Conservation (phyloP, 768 basidiomycete species). For the Leccinum longicurvipes region DNA sequence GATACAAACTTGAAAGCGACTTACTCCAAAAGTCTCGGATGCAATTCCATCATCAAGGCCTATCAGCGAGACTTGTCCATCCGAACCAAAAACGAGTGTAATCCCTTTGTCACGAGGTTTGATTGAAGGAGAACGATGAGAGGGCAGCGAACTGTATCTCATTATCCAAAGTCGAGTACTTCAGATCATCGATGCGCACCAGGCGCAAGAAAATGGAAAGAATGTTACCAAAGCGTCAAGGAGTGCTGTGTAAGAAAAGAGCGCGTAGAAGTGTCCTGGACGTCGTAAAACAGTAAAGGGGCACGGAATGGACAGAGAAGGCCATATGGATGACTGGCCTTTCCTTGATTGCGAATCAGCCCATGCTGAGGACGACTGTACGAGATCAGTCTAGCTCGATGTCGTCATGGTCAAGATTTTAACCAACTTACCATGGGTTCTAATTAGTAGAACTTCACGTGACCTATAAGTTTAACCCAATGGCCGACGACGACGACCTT, state of each 20-base stretch:
- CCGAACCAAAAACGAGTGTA: slow-evolving; percentile 26
- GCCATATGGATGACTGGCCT: background rate
- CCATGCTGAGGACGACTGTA: slow-evolving; percentile 1
- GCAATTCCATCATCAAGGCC: slow-evolving; percentile 10
- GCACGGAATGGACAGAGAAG: background rate
- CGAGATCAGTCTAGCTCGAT: slow-evolving; percentile 3
- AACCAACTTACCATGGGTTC: background rate
- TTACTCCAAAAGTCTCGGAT: background rate
- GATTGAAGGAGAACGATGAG: slow-evolving; percentile 7
- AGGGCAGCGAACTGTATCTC: slow-evolving; percentile 10
- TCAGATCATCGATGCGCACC: slow-evolving; percentile 28
- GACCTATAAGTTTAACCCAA: background rate
- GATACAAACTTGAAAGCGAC: slow-evolving; percentile 6
- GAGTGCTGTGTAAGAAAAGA: slow-evolving; percentile 2
- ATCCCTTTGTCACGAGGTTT: slow-evolving; percentile 18
- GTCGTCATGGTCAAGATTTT: slow-evolving; percentile 2
- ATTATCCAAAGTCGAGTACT: slow-evolving; percentile 16
- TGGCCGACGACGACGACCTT: slow-evolving; percentile 18
- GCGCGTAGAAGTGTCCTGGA: background rate
- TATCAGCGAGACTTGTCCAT: slow-evolving; percentile 28
- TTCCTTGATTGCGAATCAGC: slow-evolving; percentile 10
- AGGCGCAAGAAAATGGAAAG: slow-evolving; percentile 20
- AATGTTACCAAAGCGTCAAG: slow-evolving; percentile 17
- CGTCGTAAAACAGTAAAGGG: background rate
- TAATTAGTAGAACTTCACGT: background rate